Evolutionary conservation across 2,329 filamentous ascomycete genomes (phyloP).

Genomic region (Chaetomium strumarium): DNA sequence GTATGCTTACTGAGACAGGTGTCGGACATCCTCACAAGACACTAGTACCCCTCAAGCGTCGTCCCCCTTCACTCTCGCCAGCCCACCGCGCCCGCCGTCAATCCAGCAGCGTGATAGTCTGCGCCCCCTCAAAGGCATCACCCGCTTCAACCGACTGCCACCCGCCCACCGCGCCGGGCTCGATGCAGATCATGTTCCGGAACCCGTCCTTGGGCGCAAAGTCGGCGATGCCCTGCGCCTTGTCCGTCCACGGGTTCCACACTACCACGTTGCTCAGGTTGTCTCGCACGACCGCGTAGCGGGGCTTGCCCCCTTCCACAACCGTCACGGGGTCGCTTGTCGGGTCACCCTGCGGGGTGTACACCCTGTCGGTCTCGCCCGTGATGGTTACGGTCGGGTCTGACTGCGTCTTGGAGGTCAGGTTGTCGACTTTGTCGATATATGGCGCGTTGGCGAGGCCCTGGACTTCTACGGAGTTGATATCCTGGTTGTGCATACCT

Average conservation of each 20-base stretch:
- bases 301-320: slow-evolving; percentile 54
- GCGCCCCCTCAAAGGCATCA: slow-evolving; percentile 57
- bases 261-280: slow-evolving; percentile 84
- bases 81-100: background rate
- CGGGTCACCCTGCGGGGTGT: slow-evolving; percentile 60
- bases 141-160: slow-evolving; percentile 85
- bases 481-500: slow-evolving; percentile 54
- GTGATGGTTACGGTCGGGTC: slow-evolving; percentile 60
- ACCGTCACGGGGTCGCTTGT: slow-evolving; percentile 56
- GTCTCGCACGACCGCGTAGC: slow-evolving; percentile 73
- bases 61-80: background rate
- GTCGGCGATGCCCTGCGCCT: slow-evolving; percentile 74
- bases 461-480: slow-evolving; percentile 63
- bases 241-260: slow-evolving; percentile 95
- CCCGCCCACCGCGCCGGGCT: slow-evolving; percentile 74
- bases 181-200: slow-evolving; percentile 90
- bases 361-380: slow-evolving; percentile 82
- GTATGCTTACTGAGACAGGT: background rate
- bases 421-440: slow-evolving; percentile 73
- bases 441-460: slow-evolving; percentile 74
- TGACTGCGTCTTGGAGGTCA: slow-evolving; percentile 47
- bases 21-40: background rate
- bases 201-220: slow-evolving; percentile 86
- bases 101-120: slow-evolving; percentile 41
- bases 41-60: background rate